phyloP scores from a whole-genome alignment of 106 monocot species.

The Cymbidium sinense region DNA sequence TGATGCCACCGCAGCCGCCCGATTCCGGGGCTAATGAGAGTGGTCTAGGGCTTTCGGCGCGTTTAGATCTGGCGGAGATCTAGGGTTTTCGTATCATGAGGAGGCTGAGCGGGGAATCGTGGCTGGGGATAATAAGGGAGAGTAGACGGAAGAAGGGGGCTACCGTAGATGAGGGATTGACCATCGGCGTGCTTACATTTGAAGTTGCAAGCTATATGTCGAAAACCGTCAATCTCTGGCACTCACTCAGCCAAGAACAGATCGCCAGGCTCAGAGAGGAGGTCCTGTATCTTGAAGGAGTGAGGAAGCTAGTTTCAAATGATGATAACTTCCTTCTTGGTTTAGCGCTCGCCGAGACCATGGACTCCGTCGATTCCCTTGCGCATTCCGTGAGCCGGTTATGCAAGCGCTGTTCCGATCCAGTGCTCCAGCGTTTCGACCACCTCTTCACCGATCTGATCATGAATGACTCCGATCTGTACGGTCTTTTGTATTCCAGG shows the following conservation, averaged over 20 bases:
- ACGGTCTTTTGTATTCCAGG: constrained; percentile 22
- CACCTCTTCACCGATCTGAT: constrained; percentile 29
- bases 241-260: constrained; percentile 34
- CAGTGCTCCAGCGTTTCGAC: constrained; percentile 42
- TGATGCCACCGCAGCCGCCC: no score
- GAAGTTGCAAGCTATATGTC: constrained; percentile 56
- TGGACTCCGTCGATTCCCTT: constrained; percentile 34
- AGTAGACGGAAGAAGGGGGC: background rate
- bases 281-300: constrained; percentile 33
- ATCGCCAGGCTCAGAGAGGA: constrained; percentile 34
- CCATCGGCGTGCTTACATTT: constrained; percentile 52
- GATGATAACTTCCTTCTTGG: constrained; percentile 42
- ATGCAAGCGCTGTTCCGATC: constrained; percentile 37
- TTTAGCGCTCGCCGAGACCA: constrained; percentile 51
- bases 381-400: constrained; percentile 34
- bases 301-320: constrained; percentile 56
- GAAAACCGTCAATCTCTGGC: constrained; percentile 48
- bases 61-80: background rate
- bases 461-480: constrained; percentile 12
- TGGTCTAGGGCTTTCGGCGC: background rate
- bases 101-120: constrained; percentile 5
- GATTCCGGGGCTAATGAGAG: no score
- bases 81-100: background rate
- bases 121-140: constrained; percentile 6
- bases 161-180: background rate